Base-by-base conservation (phyloP, 1,139 yeast species). In the Arxiozyma heterogenica region DNA sequence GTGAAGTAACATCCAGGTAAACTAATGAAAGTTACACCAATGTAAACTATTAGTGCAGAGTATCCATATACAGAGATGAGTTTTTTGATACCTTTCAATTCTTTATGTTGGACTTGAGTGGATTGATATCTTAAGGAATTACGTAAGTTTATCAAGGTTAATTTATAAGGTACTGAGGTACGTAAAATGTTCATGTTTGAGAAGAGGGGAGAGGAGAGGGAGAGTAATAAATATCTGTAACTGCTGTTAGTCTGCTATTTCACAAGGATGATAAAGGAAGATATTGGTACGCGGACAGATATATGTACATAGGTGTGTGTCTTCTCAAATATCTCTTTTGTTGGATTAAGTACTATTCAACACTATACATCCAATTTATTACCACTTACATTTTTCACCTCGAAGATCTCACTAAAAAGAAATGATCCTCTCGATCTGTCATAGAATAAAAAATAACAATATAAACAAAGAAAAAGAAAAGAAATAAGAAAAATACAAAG, bases 31-130 rank as follows among this genome's bases (percentile, higher is more conserved):
- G 88, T 77, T 21, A 93, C 69, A 0, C 79, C 84, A 43, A 89
- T 65, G 66, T 93, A 93, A 0, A 93, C 90, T 17, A 89, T 96
- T 22, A 93, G 72, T 0, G 96, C 98, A 8, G 95, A 81, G 73
- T 84, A 88, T 0, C 99, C 99, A 68, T 93, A 93, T 66, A 86
- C 86, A 64, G 86, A 84, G 69, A 88, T 79, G 59, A 93, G 74
- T 7, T 81, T 85, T 68, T 82, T 86, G 41, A 68, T 57, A 8
- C 67, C 64, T 27, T 58, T 62, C 11, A 18, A n/a, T 5, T 47
- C 43, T 44, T 50, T 27, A 2, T 43, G 23, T 17, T 18, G 18
- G 22, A 6, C 23, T 18, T 18, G 22, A 2, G 39, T 46, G 20
- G 22, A 17, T 30, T 47, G 43, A n/a, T 7, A 27, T 41, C 30